Conservation (phyloP, 2,329 filamentous ascomycete species). For the Cylindrodendrum hubeiense region DNA sequence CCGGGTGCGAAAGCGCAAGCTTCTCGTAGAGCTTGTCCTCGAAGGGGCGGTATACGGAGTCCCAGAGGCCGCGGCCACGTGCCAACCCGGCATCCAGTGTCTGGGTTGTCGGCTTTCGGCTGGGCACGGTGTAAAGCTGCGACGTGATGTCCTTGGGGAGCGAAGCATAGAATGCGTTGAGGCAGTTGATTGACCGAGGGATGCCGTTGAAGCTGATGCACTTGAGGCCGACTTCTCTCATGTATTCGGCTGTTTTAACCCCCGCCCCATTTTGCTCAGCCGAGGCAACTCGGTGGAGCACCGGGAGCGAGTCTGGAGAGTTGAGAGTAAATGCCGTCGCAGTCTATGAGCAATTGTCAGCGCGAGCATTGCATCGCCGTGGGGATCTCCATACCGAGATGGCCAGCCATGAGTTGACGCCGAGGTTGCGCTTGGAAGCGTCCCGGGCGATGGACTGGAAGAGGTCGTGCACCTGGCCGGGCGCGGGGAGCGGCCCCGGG, state of each 20-base stretch:
- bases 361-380: no score
- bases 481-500: slow-evolving; percentile 74
- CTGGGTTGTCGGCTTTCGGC: slow-evolving; percentile 62
- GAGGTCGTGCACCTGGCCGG: slow-evolving; percentile 71
- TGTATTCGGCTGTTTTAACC: slow-evolving; percentile 73
- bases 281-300: slow-evolving; percentile 68
- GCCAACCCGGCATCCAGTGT: slow-evolving; percentile 67
- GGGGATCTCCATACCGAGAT: slow-evolving; percentile 65
- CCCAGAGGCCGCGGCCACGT: slow-evolving; percentile 78
- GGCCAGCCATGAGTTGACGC: slow-evolving; percentile 73
- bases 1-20: slow-evolving; percentile 81
- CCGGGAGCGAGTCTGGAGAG: slow-evolving; percentile 79
- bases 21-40: slow-evolving; percentile 78
- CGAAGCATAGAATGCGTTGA: slow-evolving; percentile 76
- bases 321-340: slow-evolving; percentile 90
- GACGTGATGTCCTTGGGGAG: slow-evolving; percentile 69
- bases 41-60: slow-evolving; percentile 81
- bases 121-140: slow-evolving; percentile 67
- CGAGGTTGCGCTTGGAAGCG: slow-evolving; percentile 72
- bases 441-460: slow-evolving; percentile 74
- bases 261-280: slow-evolving; percentile 33
- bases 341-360: slow-evolving; percentile 61
- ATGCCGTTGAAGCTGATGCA: slow-evolving; percentile 87
- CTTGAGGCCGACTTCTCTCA: slow-evolving; percentile 81
- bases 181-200: slow-evolving; percentile 85